These are phyloP conservation scores for Eucalyptus polybractea DNA, from an alignment of 345 rosid species.

Conservation along the genomic window DNA sequence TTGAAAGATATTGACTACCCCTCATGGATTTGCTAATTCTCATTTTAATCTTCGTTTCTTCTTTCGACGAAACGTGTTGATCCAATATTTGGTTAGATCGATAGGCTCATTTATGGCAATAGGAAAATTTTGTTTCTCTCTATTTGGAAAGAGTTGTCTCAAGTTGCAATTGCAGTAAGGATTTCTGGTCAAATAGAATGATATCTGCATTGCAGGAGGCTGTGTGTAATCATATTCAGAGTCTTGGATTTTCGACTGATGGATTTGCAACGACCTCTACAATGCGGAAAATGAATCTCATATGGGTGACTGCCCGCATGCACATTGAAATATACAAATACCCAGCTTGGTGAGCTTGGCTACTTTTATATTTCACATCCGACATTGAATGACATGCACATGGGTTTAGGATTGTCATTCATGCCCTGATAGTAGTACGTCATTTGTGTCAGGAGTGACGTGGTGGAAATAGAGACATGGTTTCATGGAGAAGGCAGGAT, in stretches of 20 bases:
- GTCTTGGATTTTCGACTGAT: slow-evolving; percentile 82
- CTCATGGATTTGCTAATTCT: neutral
- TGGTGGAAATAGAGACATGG: slow-evolving; percentile 96
- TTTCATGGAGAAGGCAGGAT: slow-evolving; percentile 87
- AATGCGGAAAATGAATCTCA: slow-evolving; percentile 89
- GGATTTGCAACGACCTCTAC: slow-evolving; percentile 81
- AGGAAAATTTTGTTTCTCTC: neutral
- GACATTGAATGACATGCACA: neutral
- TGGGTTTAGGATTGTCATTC: neutral
- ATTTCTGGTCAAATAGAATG: neutral
- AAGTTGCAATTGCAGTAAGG: neutral
- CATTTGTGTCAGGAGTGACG: slow-evolving; percentile 63
- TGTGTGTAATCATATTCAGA: slow-evolving; percentile 83
- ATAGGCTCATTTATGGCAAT: neutral
- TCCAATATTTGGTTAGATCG: neutral
- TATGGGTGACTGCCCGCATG: slow-evolving; percentile 98
- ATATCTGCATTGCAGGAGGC: slow-evolving; percentile 46
- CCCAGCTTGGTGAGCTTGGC: slow-evolving; percentile 64
- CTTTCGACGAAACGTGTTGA: neutral
- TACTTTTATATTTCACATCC: neutral
- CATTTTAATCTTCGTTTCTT: neutral
- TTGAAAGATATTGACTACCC: neutral
- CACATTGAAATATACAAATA: slow-evolving; percentile 89
- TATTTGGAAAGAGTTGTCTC: neutral
- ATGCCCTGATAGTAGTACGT: neutral